phyloP scores from a whole-genome alignment of 352 stramenopile species.

The Pythium phragmitis region DNA sequence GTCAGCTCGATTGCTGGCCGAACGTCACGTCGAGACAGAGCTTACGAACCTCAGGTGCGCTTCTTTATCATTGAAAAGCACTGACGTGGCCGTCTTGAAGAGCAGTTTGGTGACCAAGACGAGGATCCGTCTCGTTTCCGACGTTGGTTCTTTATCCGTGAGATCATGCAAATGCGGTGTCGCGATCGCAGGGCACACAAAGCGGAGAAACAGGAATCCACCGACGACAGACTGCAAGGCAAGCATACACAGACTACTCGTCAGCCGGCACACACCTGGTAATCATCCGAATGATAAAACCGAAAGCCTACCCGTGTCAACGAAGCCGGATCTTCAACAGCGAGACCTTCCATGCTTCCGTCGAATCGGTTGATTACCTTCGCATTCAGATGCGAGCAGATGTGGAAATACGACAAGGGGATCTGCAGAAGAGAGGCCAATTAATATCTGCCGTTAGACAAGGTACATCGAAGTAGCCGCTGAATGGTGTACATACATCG shows the following conservation, averaged over 20 bases:
- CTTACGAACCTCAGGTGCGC: constrained; percentile 67
- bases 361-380: constrained; percentile 44
- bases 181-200: constrained; percentile 87
- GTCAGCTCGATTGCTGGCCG: neutral
- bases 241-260: neutral
- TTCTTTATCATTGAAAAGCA: constrained; percentile 84
- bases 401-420: constrained; percentile 41
- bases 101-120: constrained; percentile 87
- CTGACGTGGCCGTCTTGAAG: constrained; percentile 86
- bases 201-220: constrained; percentile 86
- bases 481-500: constrained; percentile 26
- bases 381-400: constrained; percentile 44
- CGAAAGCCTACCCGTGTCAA: constrained; percentile 29
- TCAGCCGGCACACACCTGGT: neutral
- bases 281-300: neutral
- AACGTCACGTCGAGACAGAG: neutral
- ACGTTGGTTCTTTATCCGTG: constrained; percentile 60
- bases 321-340: constrained; percentile 29
- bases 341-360: constrained; percentile 34
- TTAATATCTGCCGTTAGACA: neutral
- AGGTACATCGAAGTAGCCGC: neutral
- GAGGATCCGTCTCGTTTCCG: constrained; percentile 78
- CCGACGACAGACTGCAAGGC: constrained; percentile 72
- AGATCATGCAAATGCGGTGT: constrained; percentile 85
- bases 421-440: constrained; percentile 22